Conservation (phyloP, 768 basidiomycete genomes). For the Epithele typhae region DNA sequence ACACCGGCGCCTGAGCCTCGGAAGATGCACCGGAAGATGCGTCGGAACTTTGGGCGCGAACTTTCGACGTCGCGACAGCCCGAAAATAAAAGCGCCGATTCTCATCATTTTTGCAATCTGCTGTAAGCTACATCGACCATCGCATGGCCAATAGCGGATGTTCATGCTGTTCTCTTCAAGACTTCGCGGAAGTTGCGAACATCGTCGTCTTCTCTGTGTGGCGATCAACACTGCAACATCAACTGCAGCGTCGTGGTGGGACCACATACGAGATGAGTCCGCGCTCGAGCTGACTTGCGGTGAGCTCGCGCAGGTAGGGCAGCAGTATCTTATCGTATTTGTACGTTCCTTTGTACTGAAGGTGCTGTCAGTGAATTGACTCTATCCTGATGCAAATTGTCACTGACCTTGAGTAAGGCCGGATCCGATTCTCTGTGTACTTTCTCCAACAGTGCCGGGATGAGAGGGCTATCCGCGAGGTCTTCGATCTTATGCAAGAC, state of each 20-base stretch:
- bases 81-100: no score
- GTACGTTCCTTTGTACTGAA: conserved; percentile 22
- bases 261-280: conserved; percentile 28
- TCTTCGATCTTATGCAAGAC: conserved; percentile 28
- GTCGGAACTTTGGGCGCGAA: no score
- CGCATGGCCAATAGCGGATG: no score
- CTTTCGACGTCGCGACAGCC: no score
- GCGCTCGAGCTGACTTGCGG: conserved; percentile 26
- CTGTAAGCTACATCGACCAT: no score
- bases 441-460: conserved; percentile 29
- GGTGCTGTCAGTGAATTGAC: background rate
- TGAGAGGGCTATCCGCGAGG: conserved; percentile 29
- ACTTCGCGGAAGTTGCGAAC: conserved; percentile 12
- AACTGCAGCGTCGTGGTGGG: no score
- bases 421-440: conserved; percentile 25
- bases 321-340: conserved; percentile 26
- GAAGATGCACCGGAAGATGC: no score
- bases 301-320: conserved; percentile 30
- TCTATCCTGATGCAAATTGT: no score
- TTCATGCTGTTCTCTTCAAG: background rate
- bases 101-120: no score
- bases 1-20: no score
- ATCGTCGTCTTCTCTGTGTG: conserved; percentile 4
- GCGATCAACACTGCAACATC: no score
- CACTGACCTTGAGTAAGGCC: conserved; percentile 27